phyloP scores from a whole-genome alignment of 208 protist species.

The Polymyxa betae region DNA sequence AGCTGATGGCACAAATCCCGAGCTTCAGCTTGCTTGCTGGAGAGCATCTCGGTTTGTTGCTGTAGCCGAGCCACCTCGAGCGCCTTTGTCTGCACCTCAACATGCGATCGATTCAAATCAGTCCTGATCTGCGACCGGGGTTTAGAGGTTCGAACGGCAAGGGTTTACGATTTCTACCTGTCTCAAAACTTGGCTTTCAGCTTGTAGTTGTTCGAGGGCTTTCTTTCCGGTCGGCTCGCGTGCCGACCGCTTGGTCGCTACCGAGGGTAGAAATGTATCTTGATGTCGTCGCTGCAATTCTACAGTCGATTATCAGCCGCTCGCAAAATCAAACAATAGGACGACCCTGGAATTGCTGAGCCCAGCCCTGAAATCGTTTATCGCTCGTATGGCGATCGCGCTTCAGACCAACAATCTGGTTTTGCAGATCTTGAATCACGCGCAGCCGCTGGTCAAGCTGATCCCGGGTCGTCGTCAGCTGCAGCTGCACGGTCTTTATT shows the following conservation, averaged over 20 bases:
- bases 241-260: too few relatives aligned
- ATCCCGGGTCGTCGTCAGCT: neutral
- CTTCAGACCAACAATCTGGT: neutral
- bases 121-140: neutral
- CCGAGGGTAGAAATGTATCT: too few relatives aligned
- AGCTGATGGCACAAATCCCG: neutral
- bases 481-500: neutral
- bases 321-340: too few relatives aligned
- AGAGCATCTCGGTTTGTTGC: conserved; percentile 16
- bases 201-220: neutral
- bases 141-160: neutral
- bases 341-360: neutral
- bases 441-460: neutral
- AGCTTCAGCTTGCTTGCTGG: conserved; percentile 9
- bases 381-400: neutral
- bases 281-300: too few relatives aligned
- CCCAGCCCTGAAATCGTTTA: conserved; percentile 40
- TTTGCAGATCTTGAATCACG: neutral
- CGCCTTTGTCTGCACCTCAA: conserved; percentile 1
- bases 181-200: conserved; percentile 10
- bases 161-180: too few relatives aligned
- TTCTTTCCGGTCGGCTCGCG: neutral
- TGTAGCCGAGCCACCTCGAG: conserved; percentile 1
- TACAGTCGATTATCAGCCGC: too few relatives aligned
- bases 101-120: neutral